A percentile compares a stretch with the other conserved stretches of the same genome.
Conservation (phyloP, 345 rosid genomes). For the Murraya paniculata region DNA sequence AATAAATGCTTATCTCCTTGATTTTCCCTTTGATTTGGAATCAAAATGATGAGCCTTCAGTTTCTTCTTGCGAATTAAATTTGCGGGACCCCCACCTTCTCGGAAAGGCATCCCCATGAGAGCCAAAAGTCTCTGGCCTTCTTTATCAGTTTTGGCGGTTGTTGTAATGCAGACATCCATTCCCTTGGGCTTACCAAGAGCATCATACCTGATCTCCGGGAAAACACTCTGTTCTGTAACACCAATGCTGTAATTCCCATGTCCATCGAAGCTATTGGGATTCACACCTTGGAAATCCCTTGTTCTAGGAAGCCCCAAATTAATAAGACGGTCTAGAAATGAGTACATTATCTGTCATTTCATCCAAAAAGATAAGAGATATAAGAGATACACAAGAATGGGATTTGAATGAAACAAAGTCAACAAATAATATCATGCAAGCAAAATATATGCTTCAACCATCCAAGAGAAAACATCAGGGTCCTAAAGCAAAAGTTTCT, state of each 20-base stretch:
- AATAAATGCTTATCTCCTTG: constrained; percentile 38
- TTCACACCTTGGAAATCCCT: constrained; percentile 91
- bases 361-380: neutral
- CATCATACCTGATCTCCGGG: constrained; percentile 76
- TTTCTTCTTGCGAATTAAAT: constrained; percentile 61
- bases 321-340: constrained; percentile 86
- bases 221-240: constrained; percentile 80
- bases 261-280: constrained; percentile 86
- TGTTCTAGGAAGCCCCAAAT: constrained; percentile 88
- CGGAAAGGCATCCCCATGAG: constrained; percentile 97
- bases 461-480: neutral
- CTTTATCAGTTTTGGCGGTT: constrained; percentile 75
- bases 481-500: neutral
- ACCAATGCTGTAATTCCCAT: constrained; percentile 90
- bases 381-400: neutral
- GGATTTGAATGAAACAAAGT: neutral
- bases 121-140: constrained; percentile 71
- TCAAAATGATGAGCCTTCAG: constrained; percentile 76
- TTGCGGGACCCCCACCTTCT: constrained; percentile 44
- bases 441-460: neutral
- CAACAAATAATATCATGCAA: neutral
- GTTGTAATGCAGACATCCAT: constrained; percentile 94
- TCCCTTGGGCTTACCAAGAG: constrained; percentile 69
- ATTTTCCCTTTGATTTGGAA: constrained; percentile 56
- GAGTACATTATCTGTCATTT: constrained; percentile 76